Base-by-base conservation (phyloP, 768 basidiomycete genomes). In the Rhizopogon vesiculosus region DNA sequence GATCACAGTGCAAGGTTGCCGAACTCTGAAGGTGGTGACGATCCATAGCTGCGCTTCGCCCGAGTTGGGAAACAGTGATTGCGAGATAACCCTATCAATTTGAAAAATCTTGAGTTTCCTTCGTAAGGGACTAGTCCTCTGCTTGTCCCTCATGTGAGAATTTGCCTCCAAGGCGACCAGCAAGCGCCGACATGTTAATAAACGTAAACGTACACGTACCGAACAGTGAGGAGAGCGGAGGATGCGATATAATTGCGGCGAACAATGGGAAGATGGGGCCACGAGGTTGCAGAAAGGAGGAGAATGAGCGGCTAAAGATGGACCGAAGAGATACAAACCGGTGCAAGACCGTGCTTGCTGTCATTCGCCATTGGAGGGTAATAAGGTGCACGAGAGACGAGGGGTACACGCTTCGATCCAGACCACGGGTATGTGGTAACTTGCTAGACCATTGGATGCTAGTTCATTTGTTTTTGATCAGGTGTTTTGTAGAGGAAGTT, bases 301-400 rank as follows among this genome's bases (percentile, higher is more conserved):
- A 55, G 54, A 46, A 22, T n/a, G 22, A 25, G 53, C 28, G 43
- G 53, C 53, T 54, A 51, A 51, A 54, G 5, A 51, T 31, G 31
- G 42, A 31, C 33, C 53, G 9, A 7, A 57, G 3, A 46, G 22
- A 33, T 28, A 53, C 7, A 28, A 63, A 55, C 51, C 59, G 42
- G 31, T 13, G 15, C 16, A 49, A 54, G 51, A 44, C 49, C n/a
- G 42, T 56, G 56, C 69, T 61, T 67, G 69, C 57, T 67, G 61
- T 56, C 19, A 54, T 51, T 45, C 59, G 52, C 60, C 63, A 65
- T 63, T 69, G 67, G 55, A 39, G 48, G 15, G 10, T 38, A 38
- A 9, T 25, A 25, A 38, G 35, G 48, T 49, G 48, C 48, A 35
- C 19, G 31, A 35, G 19, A 49, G 31, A 25, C 31, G 18, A 35